Base-by-base conservation (phyloP, 805 yeast genomes). In the Nakazawaea sp. region DNA sequence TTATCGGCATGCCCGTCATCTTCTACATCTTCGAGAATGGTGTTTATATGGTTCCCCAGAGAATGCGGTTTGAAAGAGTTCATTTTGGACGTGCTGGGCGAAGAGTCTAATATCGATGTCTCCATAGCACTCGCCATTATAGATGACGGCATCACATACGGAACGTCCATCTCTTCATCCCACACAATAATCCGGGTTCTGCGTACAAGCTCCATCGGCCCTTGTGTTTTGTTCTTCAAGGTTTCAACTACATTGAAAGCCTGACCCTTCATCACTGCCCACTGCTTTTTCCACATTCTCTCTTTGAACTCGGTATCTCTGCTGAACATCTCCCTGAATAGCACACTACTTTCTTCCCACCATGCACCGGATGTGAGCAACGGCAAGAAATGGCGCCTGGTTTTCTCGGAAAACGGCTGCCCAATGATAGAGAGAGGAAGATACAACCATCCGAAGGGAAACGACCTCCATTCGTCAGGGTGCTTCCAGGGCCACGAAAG, bases 391-490 rank as follows among this genome's bases (percentile, higher is more conserved):
- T 78, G 82, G 4, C 58, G 52, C 38, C 83, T 57, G 1, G 86
- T 74, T 23, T 57, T 58, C 20, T 58, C 59, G 3, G 81, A 68
- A 47, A 81, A 81, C 3, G 87, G 87, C 41, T 72, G 80, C 0
- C 85, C 85, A 35, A 81, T 75, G 5, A 81, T 52, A 9, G 73
- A 62, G 10, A 71, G 55, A 1, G 89, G 89, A 24, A 81, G 55
- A 47, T 75, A 80, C 18, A 81, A 56, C 90, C 90, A 81, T 0
- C 89, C 89, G 56, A 70, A 81, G 0, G 89, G 89, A 47, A 78
- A 81, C 1, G 85, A 77, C 38, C 89, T 58, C 86, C 88, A 80
- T 49, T 80, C 87, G 54, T 81, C 84, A 0, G 89, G 89, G 45
- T 80, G 86, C 48, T 81, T 81, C 87, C 87, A 81, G 4, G 90